Base-by-base conservation (phyloP, 306 rosid genomes). In the Lupinus albus region DNA sequence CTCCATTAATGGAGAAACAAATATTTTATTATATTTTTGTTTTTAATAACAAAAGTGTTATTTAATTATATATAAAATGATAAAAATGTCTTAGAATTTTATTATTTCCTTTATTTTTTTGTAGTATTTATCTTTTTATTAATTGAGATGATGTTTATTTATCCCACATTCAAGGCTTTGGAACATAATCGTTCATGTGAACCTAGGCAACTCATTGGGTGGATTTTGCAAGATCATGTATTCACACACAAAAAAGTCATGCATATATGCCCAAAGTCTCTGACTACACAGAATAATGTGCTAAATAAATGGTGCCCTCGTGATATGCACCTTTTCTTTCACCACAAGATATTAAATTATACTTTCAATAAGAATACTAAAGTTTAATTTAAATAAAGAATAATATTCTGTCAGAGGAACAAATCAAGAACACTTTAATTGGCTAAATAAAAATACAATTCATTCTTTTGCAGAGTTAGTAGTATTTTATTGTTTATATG, bases 261-360 rank as follows among this genome's bases (percentile, higher is more conserved):
- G 13, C 52, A 12, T 10, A 76, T 79, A 79, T 81, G 78, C 83
- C 60, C 50, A 67, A 58, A 44, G 70, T 36, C 33, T 60, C 56
- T 67, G 67, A 67, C 25, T 17, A 25, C 30, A 53, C 35, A 42
- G 33, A 56, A 59, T 49, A 62, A 45, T 28, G 60, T 33, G 61
- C 6, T 48, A 61, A 61, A 44, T 14, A 51, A 68, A 44, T 62
- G 71, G 46, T 62, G 51, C 32, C 84, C 85, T 83, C 82, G 82
- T 77, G 84, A 85, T 64, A 42, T 42, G 56, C 53, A 58, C 82
- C 89, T 61, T 86, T 89, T 71, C 96, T 85, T 89, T 69, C 53
- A 81, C 80, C 87, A 16, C 80, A 83, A 80, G 86, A 61, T 55
- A 89, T 64, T 73, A 69, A 77, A 45, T 67, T 67, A 61, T 76